Evolutionary conservation across 2,329 filamentous ascomycete genomes (phyloP).

Genomic region (Ciborinia camelliae): DNA sequence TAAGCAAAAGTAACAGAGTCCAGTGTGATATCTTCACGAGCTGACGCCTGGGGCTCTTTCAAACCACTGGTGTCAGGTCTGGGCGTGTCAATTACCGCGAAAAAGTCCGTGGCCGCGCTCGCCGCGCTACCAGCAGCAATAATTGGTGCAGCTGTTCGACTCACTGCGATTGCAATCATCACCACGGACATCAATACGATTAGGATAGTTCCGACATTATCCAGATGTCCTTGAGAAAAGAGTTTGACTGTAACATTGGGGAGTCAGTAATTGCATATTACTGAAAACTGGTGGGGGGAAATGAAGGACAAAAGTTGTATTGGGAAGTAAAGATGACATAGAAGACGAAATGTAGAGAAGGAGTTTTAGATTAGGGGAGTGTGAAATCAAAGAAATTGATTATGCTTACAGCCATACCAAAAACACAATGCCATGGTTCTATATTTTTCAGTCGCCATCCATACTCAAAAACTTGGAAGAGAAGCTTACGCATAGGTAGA

Average conservation of each 20-base stretch:
- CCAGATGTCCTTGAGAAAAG: constrained; percentile 46
- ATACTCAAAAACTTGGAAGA: background rate
- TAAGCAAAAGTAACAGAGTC: constrained; percentile 39
- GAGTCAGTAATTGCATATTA: background rate
- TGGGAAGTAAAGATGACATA: background rate
- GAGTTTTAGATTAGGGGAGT: background rate
- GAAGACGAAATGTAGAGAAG: background rate
- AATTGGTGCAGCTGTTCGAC: constrained; percentile 54
- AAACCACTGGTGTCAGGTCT: constrained; percentile 41
- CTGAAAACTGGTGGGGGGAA: background rate
- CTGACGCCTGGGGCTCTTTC: constrained; percentile 46
- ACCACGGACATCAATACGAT: constrained; percentile 34
- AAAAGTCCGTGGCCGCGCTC: constrained; percentile 39
- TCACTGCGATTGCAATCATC: constrained; percentile 38
- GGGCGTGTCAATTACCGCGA: constrained; percentile 37
- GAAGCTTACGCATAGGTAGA: constrained; percentile 33
- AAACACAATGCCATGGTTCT: constrained; percentile 57
- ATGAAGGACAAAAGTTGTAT: background rate
- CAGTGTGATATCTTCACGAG: constrained; percentile 39
- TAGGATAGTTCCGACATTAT: constrained; percentile 51
- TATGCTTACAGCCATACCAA: constrained; percentile 51
- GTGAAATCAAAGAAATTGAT: background rate
- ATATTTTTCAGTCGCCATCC: constrained; percentile 25
- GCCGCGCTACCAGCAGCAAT: constrained; percentile 45
- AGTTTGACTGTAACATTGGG: constrained; percentile 40